These are phyloP conservation scores for Helenozyma rhizophorensis DNA, from an alignment of 805 yeast genomes.

Conservation along the genomic window DNA sequence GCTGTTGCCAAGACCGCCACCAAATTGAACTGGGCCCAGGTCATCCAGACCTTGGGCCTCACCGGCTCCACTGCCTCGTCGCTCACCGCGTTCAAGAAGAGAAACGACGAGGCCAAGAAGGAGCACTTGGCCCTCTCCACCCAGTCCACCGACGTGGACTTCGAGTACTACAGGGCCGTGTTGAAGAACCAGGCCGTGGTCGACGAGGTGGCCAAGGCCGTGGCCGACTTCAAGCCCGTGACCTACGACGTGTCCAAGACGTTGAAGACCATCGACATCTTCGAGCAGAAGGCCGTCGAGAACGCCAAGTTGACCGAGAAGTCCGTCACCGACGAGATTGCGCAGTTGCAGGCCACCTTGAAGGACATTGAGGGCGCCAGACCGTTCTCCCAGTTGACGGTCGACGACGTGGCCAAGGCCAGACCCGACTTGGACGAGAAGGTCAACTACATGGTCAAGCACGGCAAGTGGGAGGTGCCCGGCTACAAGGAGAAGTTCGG, in stretches of 20 bases:
- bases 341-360: conserved; percentile 81
- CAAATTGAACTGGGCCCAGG: conserved; percentile 93
- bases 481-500: conserved; percentile 99
- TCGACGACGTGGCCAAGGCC: conserved; percentile 90
- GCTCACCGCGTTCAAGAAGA: conserved; percentile 90
- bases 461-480: conserved; percentile 97
- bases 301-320: conserved; percentile 92
- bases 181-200: conserved; percentile 81
- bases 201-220: conserved; percentile 74
- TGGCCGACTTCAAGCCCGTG: conserved; percentile 73
- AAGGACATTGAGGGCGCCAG: conserved; percentile 94
- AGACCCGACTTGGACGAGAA: conserved; percentile 97
- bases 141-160: conserved; percentile 78
- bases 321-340: conserved; percentile 80
- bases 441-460: conserved; percentile 89
- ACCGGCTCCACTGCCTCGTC: conserved; percentile 90
- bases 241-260: conserved; percentile 85
- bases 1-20: conserved; percentile 58
- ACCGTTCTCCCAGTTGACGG: conserved; percentile 95
- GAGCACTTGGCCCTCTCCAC: conserved; percentile 63
- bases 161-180: conserved; percentile 68
- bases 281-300: conserved; percentile 92
- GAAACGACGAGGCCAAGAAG: conserved; percentile 97
- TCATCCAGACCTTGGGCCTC: conserved; percentile 82
- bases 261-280: conserved; percentile 85